These are phyloP conservation scores for Arthonia radiata DNA, from an alignment of 495 filamentous ascomycete genomes.

Conservation along the genomic window DNA sequence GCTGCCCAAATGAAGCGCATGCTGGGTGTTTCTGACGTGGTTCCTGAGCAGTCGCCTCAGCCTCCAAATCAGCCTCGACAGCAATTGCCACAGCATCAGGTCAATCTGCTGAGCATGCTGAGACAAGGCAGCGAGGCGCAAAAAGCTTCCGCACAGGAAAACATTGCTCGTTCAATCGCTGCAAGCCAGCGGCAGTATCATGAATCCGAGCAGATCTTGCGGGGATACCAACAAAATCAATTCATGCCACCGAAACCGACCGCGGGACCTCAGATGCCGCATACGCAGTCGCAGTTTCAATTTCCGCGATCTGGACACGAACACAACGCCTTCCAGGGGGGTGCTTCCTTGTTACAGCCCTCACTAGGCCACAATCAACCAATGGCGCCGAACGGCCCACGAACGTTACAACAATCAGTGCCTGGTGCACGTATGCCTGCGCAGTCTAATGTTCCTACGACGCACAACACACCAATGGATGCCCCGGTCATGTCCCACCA, in stretches of 20 bases:
- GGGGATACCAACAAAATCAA: too few species aligned
- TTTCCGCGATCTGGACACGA: too few species aligned
- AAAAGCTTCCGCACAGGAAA: constrained; percentile 2
- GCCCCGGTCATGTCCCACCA: too few species aligned
- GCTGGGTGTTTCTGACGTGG: constrained; percentile 8
- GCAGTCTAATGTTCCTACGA: constrained; percentile 1
- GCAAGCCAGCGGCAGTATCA: constrained; percentile 7
- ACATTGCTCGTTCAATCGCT: constrained; percentile 15
- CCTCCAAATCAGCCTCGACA: constrained; percentile 3
- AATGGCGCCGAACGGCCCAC: constrained; percentile 2
- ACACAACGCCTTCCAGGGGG: too few species aligned
- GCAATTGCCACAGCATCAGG: constrained; percentile 15
- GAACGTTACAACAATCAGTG: constrained; percentile 3
- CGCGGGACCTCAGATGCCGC: too few species aligned
- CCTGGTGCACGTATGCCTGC: constrained; percentile 4
- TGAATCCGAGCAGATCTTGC: constrained; percentile 7
- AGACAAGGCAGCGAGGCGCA: constrained; percentile 14
- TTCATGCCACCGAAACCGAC: too few species aligned
- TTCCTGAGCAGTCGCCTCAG: constrained; percentile 2
- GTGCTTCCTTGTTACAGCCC: too few species aligned
- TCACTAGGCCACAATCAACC: constrained; percentile 7
- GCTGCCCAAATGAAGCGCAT: constrained; percentile 12
- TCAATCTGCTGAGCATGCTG: constrained; percentile 34
- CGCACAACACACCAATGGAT: too few species aligned
- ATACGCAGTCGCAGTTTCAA: too few species aligned